A percentile compares a stretch with the other conserved stretches of the same genome.
phyloP scores from a whole-genome alignment of 805 yeast species.

The Priceomyces medius region DNA sequence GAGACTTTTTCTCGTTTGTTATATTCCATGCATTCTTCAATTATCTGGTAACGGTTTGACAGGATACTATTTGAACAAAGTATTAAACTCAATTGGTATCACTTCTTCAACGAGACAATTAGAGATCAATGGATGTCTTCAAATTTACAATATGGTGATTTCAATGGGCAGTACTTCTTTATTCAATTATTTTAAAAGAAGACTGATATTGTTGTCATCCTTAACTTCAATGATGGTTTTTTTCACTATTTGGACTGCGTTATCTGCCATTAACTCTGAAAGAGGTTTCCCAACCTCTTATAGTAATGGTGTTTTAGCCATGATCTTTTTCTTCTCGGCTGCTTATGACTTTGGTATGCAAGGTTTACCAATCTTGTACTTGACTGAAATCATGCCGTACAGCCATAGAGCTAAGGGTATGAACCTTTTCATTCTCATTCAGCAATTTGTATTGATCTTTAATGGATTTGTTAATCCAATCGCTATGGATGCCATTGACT shows the following conservation, averaged over 20 bases:
- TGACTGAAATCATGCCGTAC: conserved; percentile 34
- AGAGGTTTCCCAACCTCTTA: conserved; percentile 36
- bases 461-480: conserved; percentile 19
- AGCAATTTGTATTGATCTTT: conserved; percentile 14
- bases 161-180: conserved; percentile 20
- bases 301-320: conserved; percentile 48
- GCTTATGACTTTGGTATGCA: conserved; percentile 27
- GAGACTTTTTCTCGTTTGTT: conserved; percentile 36
- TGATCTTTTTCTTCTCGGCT: conserved; percentile 45
- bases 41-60: conserved; percentile 53
- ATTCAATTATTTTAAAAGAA: conserved; percentile 24
- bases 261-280: conserved; percentile 48
- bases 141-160: conserved; percentile 44
- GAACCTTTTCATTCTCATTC: conserved; percentile 19
- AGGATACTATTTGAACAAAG: conserved; percentile 50
- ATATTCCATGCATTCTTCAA: conserved; percentile 41
- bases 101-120: conserved; percentile 45
- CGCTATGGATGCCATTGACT: conserved; percentile 33
- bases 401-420: conserved; percentile 33
- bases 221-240: conserved; percentile 17
- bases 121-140: conserved; percentile 50
- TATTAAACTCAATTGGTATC: conserved; percentile 53
- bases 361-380: conserved; percentile 29
- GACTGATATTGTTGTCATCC: conserved; percentile 27
- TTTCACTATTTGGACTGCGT: conserved; percentile 19